These are phyloP conservation scores for Taiozyma sp. DNA, from an alignment of 1,139 yeast species.

Conservation along the genomic window DNA sequence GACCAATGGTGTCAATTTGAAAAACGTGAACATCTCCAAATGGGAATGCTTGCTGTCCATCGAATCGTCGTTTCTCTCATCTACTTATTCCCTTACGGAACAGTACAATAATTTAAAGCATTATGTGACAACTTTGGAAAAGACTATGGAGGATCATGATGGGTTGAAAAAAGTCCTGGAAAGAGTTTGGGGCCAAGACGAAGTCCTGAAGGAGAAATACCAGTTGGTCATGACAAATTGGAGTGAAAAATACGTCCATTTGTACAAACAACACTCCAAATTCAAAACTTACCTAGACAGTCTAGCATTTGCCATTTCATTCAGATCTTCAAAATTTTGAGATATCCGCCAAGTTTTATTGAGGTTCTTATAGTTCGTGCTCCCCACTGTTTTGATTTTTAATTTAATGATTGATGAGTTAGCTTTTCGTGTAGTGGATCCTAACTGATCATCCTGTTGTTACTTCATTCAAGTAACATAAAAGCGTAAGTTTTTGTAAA, in stretches of 20 bases:
- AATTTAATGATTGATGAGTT: not conserved
- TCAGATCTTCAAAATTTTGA: slow-evolving; percentile 13
- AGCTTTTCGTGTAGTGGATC: not conserved
- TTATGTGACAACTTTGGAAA: slow-evolving; percentile 27
- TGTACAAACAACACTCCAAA: slow-evolving; percentile 29
- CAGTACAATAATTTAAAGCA: slow-evolving; percentile 27
- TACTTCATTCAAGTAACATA: too few species aligned
- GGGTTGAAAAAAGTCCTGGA: slow-evolving; percentile 26
- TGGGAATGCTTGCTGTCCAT: slow-evolving; percentile 37
- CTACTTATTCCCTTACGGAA: slow-evolving; percentile 22
- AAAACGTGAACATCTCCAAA: slow-evolving; percentile 20
- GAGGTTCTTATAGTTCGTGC: not conserved
- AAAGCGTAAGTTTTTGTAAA: too few species aligned
- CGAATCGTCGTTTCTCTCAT: slow-evolving; percentile 28
- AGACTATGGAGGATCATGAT: slow-evolving; percentile 30
- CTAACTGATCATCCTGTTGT: not conserved
- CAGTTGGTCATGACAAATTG: slow-evolving; percentile 33
- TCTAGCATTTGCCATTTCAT: slow-evolving; percentile 22
- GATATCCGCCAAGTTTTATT: not conserved
- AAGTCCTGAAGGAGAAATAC: slow-evolving; percentile 13
- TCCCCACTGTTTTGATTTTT: too few species aligned
- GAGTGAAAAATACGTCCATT: slow-evolving; percentile 31
- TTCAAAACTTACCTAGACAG: slow-evolving; percentile 27
- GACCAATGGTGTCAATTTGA: slow-evolving; percentile 2
- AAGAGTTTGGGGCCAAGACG: slow-evolving; percentile 31